Evolutionary conservation across 2,329 filamentous ascomycete genomes (phyloP).

Genomic region (Ascochyta rabiei): DNA sequence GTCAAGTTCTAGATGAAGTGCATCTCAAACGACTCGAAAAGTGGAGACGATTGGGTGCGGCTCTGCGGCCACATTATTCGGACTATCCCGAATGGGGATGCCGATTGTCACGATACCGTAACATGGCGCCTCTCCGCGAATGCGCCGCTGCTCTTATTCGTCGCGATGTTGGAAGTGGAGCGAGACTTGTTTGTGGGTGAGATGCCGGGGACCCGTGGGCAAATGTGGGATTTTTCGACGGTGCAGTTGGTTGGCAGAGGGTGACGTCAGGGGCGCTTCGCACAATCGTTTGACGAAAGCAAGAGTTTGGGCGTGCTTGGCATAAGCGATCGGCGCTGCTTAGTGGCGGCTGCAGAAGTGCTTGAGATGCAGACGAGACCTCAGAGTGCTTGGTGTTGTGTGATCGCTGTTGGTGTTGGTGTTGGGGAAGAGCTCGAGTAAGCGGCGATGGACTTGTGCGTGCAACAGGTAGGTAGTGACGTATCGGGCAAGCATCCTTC

Average conservation of each 20-base stretch:
- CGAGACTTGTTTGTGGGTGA: constrained; percentile 5
- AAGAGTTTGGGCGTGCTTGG: constrained; percentile 17
- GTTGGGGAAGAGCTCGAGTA: not conserved
- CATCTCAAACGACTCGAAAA: not conserved
- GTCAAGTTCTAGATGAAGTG: not conserved
- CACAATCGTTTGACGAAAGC: not conserved
- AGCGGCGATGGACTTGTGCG: not conserved
- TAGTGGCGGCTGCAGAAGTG: constrained; percentile 4
- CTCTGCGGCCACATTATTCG: constrained; percentile 7
- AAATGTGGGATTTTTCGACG: not conserved
- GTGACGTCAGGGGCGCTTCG: constrained; percentile 10
- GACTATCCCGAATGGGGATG: constrained; percentile 1
- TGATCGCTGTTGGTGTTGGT: not conserved
- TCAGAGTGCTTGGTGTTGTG: constrained; percentile 4
- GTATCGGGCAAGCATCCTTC: not conserved
- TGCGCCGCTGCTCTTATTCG: not conserved
- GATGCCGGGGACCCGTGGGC: constrained; percentile 14
- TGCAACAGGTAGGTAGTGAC: constrained; percentile 3
- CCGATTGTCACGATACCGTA: constrained; percentile 1
- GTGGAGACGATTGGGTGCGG: constrained; percentile 5
- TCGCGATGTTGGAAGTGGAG: not conserved
- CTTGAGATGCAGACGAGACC: not conserved
- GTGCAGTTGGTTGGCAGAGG: not conserved
- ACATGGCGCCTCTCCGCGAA: not conserved
- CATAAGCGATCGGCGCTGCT: constrained; percentile 13